Conservation (phyloP, 331 rosid genomes). For the Acacia concinna region DNA sequence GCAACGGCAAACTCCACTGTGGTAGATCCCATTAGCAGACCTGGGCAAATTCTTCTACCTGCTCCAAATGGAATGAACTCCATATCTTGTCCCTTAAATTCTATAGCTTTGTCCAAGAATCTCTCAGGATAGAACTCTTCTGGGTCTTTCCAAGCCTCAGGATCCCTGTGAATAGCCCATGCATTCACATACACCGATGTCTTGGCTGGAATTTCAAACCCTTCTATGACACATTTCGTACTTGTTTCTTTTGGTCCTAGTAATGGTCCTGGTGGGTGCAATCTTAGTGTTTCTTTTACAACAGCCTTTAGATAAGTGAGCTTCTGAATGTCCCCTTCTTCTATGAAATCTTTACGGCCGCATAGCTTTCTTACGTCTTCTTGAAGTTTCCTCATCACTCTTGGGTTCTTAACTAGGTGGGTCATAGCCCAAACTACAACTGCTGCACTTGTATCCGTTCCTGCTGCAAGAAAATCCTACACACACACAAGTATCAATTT, state of each 20-base stretch:
- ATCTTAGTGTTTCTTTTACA: too few species aligned
- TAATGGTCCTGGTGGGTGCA: conserved; percentile 25
- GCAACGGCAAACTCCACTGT: conserved; percentile 24
- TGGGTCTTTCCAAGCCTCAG: conserved; percentile 34
- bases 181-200: conserved; percentile 21
- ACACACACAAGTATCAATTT: too few species aligned
- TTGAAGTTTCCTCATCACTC: conserved; percentile 30
- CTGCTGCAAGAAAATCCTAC: too few species aligned
- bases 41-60: conserved; percentile 39
- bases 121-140: conserved; percentile 33
- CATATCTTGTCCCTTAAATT: conserved; percentile 26
- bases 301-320: conserved; percentile 41
- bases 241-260: conserved; percentile 41
- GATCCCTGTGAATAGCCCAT: conserved; percentile 37
- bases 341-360: conserved; percentile 34
- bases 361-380: conserved; percentile 24
- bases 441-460: too few species aligned
- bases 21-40: conserved; percentile 1
- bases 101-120: conserved; percentile 1
- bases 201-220: conserved; percentile 34
- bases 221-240: conserved; percentile 21
- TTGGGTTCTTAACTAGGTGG: conserved; percentile 22
- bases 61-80: conserved; percentile 34
- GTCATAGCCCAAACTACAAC: conserved; percentile 38
- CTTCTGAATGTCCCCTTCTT: conserved; percentile 38